phyloP scores from a whole-genome alignment of 441 rosid genomes.

The Isatis lusitanica region DNA sequence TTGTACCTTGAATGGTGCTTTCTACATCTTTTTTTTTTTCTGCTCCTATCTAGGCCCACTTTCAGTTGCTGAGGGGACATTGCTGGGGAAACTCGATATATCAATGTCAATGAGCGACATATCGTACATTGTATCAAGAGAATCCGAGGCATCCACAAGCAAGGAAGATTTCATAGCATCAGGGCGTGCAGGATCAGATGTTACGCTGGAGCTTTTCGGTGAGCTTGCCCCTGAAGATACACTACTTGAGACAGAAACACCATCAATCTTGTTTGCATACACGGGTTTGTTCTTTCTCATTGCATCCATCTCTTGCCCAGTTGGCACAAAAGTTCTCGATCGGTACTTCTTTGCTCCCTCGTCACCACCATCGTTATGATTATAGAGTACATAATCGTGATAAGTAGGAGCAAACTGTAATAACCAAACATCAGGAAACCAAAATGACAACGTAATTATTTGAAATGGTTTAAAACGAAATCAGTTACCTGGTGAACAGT shows the following conservation, averaged over 20 bases:
- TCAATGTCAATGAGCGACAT: slow-evolving; percentile 91
- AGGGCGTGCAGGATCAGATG: slow-evolving; percentile 42
- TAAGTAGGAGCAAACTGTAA: slow-evolving; percentile 95
- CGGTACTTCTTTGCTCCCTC: slow-evolving; percentile 86
- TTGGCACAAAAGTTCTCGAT: slow-evolving; percentile 94
- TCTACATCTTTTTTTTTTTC: slow-evolving; percentile 29
- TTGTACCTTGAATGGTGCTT: slow-evolving; percentile 22
- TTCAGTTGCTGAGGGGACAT: slow-evolving; percentile 76
- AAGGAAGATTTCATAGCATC: slow-evolving; percentile 65
- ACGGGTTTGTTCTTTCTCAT: slow-evolving; percentile 76
- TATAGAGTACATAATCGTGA: slow-evolving; percentile 93
- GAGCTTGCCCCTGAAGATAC: slow-evolving; percentile 66
- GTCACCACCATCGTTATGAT: slow-evolving; percentile 74
- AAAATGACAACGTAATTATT: neutral
- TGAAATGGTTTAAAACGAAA: neutral
- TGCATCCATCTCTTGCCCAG: slow-evolving; percentile 97
- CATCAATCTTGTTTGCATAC: slow-evolving; percentile 76
- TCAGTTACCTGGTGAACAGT: slow-evolving; percentile 87
- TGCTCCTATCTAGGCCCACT: slow-evolving; percentile 50
- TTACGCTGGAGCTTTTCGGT: slow-evolving; percentile 42
- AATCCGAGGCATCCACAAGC: slow-evolving; percentile 65
- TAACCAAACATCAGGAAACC: slow-evolving; percentile 31
- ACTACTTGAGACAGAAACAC: slow-evolving; percentile 66
- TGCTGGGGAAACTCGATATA: slow-evolving; percentile 64
- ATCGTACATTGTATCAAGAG: slow-evolving; percentile 61